phyloP scores from a whole-genome alignment of 805 yeast species.

The Yarrowia osloensis region DNA sequence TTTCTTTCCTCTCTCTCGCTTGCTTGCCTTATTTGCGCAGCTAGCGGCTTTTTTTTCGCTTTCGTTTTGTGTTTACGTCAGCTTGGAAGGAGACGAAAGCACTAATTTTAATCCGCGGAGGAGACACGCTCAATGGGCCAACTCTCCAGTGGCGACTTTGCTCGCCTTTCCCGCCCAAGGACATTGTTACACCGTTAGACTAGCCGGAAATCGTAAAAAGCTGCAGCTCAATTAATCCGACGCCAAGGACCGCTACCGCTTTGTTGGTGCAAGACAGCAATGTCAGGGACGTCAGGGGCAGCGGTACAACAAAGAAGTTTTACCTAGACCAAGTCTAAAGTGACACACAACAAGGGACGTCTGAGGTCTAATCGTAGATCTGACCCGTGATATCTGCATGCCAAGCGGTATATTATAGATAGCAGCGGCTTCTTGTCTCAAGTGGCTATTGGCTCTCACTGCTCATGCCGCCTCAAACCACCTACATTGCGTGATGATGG shows the following conservation, averaged over 20 bases:
- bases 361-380: constrained; percentile 1
- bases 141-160: neutral
- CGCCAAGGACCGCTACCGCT: neutral
- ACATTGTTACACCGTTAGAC: neutral
- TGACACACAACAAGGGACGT: constrained; percentile 15
- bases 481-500: neutral
- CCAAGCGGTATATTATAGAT: neutral
- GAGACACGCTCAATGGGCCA: neutral
- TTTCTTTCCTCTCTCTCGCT: neutral
- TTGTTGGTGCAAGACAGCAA: constrained; percentile 14
- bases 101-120: constrained; percentile 4
- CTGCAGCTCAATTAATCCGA: neutral
- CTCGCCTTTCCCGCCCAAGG: neutral
- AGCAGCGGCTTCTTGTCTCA: neutral
- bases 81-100: neutral
- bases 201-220: neutral
- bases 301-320: neutral
- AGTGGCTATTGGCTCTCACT: neutral
- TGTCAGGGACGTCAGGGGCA: constrained; percentile 24
- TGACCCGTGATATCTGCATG: constrained; percentile 7
- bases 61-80: neutral
- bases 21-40: constrained; percentile 25
- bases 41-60: constrained; percentile 17
- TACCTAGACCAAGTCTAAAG: neutral
- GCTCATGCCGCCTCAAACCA: neutral